phyloP scores from a whole-genome alignment of 1,284 basidiomycete species.

The Cryptococcus jaspeensis region DNA sequence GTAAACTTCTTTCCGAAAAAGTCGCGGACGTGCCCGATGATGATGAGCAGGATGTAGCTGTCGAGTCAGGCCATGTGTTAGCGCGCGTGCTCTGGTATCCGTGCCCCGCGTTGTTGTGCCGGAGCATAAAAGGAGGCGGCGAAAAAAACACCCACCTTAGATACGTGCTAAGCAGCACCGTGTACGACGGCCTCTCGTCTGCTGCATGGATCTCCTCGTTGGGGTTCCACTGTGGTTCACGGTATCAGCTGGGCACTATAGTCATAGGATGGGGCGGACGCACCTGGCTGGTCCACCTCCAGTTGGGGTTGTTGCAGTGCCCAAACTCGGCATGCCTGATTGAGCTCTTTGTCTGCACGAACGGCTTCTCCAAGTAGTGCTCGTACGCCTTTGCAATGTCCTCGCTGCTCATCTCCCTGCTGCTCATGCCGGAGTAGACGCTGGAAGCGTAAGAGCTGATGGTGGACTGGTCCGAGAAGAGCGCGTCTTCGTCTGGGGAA shows the following conservation, averaged over 20 bases:
- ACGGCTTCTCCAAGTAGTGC: conserved; percentile 42
- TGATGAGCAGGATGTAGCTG: conserved; percentile 82
- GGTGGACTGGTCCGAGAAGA: conserved; percentile 38
- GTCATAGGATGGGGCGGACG: conserved; percentile 1
- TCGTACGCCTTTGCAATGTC: conserved; percentile 42
- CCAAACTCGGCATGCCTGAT: conserved; percentile 51
- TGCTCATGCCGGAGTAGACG: conserved; percentile 12
- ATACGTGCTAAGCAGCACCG: conserved; percentile 87
- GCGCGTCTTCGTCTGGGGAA: conserved; percentile 30
- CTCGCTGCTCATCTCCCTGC: conserved; percentile 18
- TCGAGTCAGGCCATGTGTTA: background rate
- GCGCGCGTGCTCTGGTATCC: too few relatives aligned
- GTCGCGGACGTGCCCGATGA: conserved; percentile 89
- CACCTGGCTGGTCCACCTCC: conserved; percentile 50
- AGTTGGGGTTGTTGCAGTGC: conserved; percentile 48
- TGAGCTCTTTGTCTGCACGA: conserved; percentile 34
- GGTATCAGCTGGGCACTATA: background rate
- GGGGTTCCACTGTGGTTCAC: conserved; percentile 39
- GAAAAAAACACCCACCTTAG: conserved; percentile 51
- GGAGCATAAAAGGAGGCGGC: background rate
- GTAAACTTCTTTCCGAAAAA: conserved; percentile 87
- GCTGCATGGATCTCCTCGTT: conserved; percentile 54
- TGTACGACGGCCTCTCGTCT: conserved; percentile 80
- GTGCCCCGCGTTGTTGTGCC: background rate
- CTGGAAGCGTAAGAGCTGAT: conserved; percentile 41